Percentiles rank a stretch among this genome's conserved stretches.
Conservation (phyloP, 305 asterid species). For the Striga hermonthica region DNA sequence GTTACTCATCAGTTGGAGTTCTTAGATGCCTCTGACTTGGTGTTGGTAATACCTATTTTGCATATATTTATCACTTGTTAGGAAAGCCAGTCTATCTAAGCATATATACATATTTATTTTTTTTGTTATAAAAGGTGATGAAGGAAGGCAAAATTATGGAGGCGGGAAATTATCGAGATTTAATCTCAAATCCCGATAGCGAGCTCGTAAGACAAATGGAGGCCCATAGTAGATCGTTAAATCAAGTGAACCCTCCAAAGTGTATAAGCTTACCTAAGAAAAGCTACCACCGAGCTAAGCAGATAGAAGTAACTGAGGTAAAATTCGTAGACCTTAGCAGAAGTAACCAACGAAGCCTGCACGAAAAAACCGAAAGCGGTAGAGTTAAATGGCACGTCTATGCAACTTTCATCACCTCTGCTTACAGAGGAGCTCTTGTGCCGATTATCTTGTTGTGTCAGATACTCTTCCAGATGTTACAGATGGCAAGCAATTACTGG, state of each 20-base stretch:
- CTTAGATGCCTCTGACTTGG: slow-evolving; percentile 64
- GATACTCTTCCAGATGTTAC: slow-evolving; percentile 66
- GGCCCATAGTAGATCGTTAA: slow-evolving; percentile 59
- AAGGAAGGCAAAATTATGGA: slow-evolving; percentile 71
- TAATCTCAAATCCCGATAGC: slow-evolving; percentile 54
- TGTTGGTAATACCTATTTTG: no score
- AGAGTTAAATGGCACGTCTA: slow-evolving; percentile 78
- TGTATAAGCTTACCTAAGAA: slow-evolving; percentile 23
- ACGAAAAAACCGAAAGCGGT: slow-evolving; percentile 60
- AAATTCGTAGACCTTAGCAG: slow-evolving; percentile 43
- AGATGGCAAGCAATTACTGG: slow-evolving; percentile 90
- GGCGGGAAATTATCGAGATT: slow-evolving; percentile 64
- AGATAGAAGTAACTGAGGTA: slow-evolving; percentile 42
- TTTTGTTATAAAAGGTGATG: slow-evolving; percentile 49
- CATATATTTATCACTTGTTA: no score
- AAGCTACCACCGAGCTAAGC: slow-evolving; percentile 34
- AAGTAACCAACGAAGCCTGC: slow-evolving; percentile 35
- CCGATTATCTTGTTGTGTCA: slow-evolving; percentile 66
- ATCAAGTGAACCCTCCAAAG: slow-evolving; percentile 50
- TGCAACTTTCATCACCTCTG: slow-evolving; percentile 63
- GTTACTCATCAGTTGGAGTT: slow-evolving; percentile 76
- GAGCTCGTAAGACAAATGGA: slow-evolving; percentile 64
- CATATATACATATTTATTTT: neutral
- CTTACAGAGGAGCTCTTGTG: slow-evolving; percentile 73
- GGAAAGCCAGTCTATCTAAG: slow-evolving; percentile 9